A percentile compares a stretch with the other conserved stretches of the same genome.
Evolutionary conservation across 1,284 basidiomycete species (phyloP).

Genomic region (Vanrija pseudolonga): DNA sequence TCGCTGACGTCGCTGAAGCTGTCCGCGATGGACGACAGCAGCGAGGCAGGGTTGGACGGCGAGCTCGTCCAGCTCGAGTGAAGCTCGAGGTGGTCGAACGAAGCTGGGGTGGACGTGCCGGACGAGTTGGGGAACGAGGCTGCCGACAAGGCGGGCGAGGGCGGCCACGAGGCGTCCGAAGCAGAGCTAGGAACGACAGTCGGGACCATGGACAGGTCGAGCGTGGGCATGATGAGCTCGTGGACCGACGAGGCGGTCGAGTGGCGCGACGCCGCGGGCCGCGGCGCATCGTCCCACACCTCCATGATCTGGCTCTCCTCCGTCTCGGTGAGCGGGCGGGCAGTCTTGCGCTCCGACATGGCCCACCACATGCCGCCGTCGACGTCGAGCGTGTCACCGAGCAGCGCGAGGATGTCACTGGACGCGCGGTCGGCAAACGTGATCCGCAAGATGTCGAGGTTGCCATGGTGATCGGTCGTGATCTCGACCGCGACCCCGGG

Average conservation of each 20-base stretch:
- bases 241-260: not conserved
- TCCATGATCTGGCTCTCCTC: constrained; percentile 25
- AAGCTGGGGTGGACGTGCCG: not conserved
- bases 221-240: constrained; percentile 30
- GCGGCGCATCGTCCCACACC: constrained; percentile 12
- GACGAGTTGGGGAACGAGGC: not conserved
- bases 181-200: not conserved
- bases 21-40: constrained; percentile 1
- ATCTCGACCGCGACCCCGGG: constrained; percentile 10
- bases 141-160: not conserved
- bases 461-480: constrained; percentile 15
- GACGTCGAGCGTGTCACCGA: constrained; percentile 31
- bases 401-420: constrained; percentile 24
- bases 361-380: constrained; percentile 25
- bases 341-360: constrained; percentile 7
- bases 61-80: not conserved
- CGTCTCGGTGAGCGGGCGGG: constrained; percentile 3
- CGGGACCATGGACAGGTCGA: constrained; percentile 19
- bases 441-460: constrained; percentile 33
- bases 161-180: not conserved
- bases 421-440: constrained; percentile 29
- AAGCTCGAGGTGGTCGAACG: not conserved
- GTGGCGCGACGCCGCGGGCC: not conserved
- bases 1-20: constrained; percentile 6
- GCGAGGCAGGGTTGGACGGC: constrained; percentile 1